Evolutionary conservation across 306 rosid genomes (phyloP).

Genomic region (Casuarina glauca): DNA sequence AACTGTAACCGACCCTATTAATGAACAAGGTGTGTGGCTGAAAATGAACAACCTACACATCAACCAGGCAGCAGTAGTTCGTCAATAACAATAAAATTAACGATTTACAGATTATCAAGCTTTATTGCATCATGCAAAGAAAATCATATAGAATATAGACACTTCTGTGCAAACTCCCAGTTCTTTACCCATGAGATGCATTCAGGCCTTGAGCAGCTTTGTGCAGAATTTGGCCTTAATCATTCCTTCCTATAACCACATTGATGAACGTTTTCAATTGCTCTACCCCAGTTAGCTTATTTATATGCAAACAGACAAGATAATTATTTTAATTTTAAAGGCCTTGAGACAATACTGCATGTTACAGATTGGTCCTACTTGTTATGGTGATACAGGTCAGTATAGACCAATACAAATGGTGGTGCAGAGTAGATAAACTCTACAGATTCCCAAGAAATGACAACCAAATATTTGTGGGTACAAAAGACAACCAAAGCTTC

Average conservation of each 20-base stretch:
- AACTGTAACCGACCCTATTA: slow-evolving; percentile 83
- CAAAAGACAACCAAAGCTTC: too few species aligned
- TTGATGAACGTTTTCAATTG: background rate
- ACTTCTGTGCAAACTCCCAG: background rate
- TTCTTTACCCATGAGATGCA: background rate
- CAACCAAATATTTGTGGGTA: too few species aligned
- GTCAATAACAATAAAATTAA: background rate
- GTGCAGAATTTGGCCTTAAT: background rate
- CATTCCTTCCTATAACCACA: background rate
- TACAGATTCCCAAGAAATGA: background rate
- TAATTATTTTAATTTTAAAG: background rate
- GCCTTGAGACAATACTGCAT: background rate
- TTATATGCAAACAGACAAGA: background rate
- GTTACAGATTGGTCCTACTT: background rate
- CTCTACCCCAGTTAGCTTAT: background rate
- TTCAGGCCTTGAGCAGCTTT: background rate
- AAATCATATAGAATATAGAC: background rate
- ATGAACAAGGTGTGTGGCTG: slow-evolving; percentile 81
- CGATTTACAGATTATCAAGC: background rate
- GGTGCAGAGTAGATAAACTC: background rate
- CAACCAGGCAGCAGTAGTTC: slow-evolving; percentile 31
- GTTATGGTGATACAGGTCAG: background rate
- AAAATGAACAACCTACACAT: slow-evolving; percentile 76
- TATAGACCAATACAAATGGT: background rate
- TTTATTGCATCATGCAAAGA: background rate